Conservation (phyloP, 495 filamentous ascomycete genomes). For the Entonaema liquescens region DNA sequence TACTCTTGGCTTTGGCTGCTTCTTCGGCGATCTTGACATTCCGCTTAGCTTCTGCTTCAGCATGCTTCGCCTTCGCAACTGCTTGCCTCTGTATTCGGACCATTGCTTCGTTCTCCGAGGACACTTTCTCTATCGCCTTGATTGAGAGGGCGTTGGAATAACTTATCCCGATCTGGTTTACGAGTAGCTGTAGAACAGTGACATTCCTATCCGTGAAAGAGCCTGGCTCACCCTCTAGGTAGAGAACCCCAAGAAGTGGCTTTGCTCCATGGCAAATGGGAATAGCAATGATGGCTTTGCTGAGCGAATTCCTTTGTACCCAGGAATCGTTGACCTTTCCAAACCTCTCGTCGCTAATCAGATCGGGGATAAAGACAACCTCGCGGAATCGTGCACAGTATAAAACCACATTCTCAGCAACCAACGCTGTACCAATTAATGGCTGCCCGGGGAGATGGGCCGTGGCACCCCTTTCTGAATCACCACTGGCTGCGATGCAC, state of each 20-base stretch:
- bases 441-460: constrained; percentile 70
- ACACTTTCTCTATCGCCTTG: constrained; percentile 80
- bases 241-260: constrained; percentile 80
- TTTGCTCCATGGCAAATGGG: constrained; percentile 83
- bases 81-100: constrained; percentile 85
- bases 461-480: constrained; percentile 71
- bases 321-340: constrained; percentile 79
- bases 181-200: constrained; percentile 83
- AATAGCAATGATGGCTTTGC: constrained; percentile 83
- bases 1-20: constrained; percentile 87
- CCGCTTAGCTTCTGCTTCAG: constrained; percentile 83
- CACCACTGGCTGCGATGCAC: constrained; percentile 80
- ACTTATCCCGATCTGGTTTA: constrained; percentile 89
- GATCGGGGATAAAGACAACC: constrained; percentile 81
- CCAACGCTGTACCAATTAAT: constrained; percentile 66
- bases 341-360: constrained; percentile 86
- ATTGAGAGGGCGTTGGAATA: constrained; percentile 87
- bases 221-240: constrained; percentile 83
- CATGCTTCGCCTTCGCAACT: constrained; percentile 79
- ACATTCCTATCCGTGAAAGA: constrained; percentile 90
- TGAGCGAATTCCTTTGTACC: constrained; percentile 69
- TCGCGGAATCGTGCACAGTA: constrained; percentile 88
- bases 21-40: constrained; percentile 92
- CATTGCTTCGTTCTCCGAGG: constrained; percentile 84
- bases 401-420: constrained; percentile 80